A percentile compares a stretch with the other conserved stretches of the same genome.
These are phyloP conservation scores for Ophiocordyceps camponoti-floridani DNA, from an alignment of 2,329 filamentous ascomycete genomes.

Conservation along the genomic window DNA sequence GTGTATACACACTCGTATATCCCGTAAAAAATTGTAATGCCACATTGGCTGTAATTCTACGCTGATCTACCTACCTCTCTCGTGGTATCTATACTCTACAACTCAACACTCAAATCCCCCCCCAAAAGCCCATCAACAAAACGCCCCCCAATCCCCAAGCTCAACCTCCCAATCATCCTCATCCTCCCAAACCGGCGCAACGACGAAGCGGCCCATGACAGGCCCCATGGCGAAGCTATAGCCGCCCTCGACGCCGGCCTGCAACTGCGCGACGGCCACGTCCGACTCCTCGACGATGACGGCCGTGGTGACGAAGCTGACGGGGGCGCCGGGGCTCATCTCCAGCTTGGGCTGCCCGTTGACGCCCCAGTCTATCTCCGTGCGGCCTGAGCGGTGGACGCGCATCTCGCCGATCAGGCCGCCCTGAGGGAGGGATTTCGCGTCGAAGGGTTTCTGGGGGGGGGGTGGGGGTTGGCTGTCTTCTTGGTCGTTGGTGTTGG, in stretches of 20 bases:
- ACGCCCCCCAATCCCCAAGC: too few species aligned
- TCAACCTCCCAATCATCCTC: conserved; percentile 35
- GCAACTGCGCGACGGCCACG: conserved; percentile 22
- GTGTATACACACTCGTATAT: too few species aligned
- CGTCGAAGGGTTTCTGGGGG: conserved; percentile 10
- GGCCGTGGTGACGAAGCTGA: conserved; percentile 38
- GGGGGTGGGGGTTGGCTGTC: conserved; percentile 8
- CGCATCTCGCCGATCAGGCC: conserved; percentile 43
- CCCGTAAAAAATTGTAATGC: too few species aligned
- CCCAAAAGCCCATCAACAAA: too few species aligned
- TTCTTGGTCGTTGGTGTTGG: too few species aligned
- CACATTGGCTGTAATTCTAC: too few species aligned
- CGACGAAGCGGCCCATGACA: conserved; percentile 42
- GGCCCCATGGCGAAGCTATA: conserved; percentile 43
- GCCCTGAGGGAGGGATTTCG: conserved; percentile 25
- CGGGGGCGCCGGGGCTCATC: conserved; percentile 30
- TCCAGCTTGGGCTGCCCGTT: conserved; percentile 22
- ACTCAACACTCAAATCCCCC: too few species aligned
- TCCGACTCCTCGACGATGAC: conserved; percentile 41
- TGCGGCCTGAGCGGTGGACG: conserved; percentile 42
- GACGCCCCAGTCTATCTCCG: conserved; percentile 46
- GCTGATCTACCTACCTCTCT: too few species aligned
- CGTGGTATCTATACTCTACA: too few species aligned
- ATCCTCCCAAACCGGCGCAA: conserved; percentile 39
- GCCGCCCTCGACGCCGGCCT: conserved; percentile 22